Percentiles rank a stretch among this genome's conserved stretches.
Evolutionary conservation across 768 basidiomycete species (phyloP).

Genomic region (Postia placenta): DNA sequence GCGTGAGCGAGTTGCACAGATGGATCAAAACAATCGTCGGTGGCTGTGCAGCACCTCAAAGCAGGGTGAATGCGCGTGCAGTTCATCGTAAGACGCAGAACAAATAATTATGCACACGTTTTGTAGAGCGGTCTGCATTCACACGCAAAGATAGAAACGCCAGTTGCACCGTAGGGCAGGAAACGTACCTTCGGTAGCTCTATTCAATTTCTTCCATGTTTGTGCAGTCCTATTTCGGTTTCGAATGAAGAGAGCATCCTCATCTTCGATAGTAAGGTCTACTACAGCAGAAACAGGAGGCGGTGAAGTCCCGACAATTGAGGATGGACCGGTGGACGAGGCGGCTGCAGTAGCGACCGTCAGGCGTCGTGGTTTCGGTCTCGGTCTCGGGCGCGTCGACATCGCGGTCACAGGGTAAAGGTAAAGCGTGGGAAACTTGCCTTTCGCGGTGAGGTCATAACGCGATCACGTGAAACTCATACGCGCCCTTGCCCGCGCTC

Average conservation of each 20-base stretch:
- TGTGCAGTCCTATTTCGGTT: constrained; percentile 52
- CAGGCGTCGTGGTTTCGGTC: constrained; percentile 39
- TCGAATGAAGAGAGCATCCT: constrained; percentile 65
- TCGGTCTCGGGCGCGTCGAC: constrained; percentile 29
- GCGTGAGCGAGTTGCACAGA: too few relatives aligned
- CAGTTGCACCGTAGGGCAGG: too few relatives aligned
- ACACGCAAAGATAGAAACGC: too few relatives aligned
- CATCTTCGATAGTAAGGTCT: constrained; percentile 38
- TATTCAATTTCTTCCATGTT: constrained; percentile 56
- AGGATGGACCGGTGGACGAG: constrained; percentile 10
- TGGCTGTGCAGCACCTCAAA: too few relatives aligned
- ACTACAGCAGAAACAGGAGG: constrained; percentile 7
- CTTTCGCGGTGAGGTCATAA: constrained; percentile 10
- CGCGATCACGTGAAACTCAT: constrained; percentile 8
- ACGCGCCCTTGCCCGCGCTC: background rate
- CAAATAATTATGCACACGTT: too few relatives aligned
- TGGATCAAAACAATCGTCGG: background rate
- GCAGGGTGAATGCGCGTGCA: too few relatives aligned
- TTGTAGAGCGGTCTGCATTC: too few relatives aligned
- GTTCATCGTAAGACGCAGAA: too few relatives aligned
- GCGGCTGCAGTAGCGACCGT: constrained; percentile 9
- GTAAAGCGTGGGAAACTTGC: constrained; percentile 19
- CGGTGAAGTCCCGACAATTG: constrained; percentile 6
- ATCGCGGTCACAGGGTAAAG: constrained; percentile 22
- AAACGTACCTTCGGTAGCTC: constrained; percentile 47